Conservation (phyloP, 495 filamentous ascomycete species). For the Sordaria brevicollis region DNA sequence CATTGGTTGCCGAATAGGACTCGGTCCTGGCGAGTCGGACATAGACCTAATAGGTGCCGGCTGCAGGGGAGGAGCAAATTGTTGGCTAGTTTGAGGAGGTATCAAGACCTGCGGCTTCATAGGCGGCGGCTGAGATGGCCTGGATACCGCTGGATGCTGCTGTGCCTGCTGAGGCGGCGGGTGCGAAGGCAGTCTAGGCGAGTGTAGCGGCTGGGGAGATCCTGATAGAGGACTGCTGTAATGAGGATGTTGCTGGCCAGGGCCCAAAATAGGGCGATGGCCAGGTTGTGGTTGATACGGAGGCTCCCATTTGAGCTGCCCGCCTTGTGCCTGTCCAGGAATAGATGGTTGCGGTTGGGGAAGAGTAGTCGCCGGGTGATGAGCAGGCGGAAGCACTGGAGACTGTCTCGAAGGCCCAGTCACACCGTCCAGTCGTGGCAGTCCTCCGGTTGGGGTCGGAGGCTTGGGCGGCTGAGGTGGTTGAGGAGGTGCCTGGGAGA, state of each 20-base stretch:
- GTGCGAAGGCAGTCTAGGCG: conserved; percentile 5
- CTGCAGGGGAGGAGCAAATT: conserved; percentile 26
- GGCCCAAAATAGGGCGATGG: neutral
- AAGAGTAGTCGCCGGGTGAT: conserved; percentile 7
- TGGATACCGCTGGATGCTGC: conserved; percentile 8
- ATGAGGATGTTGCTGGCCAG: conserved; percentile 12
- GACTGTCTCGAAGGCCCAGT: conserved; percentile 5
- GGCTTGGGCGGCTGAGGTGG: conserved; percentile 15
- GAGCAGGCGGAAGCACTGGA: neutral
- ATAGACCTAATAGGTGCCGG: conserved; percentile 9
- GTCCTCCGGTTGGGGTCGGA: conserved; percentile 17
- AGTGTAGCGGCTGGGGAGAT: conserved; percentile 9
- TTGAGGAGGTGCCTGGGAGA: conserved; percentile 14
- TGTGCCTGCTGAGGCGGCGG: conserved; percentile 8
- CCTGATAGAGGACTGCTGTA: conserved; percentile 9
- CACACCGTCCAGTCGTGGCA: conserved; percentile 18
- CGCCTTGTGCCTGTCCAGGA: neutral
- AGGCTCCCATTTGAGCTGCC: conserved; percentile 38
- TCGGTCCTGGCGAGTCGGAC: neutral
- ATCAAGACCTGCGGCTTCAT: conserved; percentile 21
- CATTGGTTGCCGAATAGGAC: conserved; percentile 1
- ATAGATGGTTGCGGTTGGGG: neutral
- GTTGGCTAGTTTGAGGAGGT: conserved; percentile 27
- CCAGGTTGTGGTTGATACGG: conserved; percentile 31
- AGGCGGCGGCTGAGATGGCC: conserved; percentile 17